phyloP scores from a whole-genome alignment of 306 rosid genomes.

The Psophocarpus tetragonolobus region DNA sequence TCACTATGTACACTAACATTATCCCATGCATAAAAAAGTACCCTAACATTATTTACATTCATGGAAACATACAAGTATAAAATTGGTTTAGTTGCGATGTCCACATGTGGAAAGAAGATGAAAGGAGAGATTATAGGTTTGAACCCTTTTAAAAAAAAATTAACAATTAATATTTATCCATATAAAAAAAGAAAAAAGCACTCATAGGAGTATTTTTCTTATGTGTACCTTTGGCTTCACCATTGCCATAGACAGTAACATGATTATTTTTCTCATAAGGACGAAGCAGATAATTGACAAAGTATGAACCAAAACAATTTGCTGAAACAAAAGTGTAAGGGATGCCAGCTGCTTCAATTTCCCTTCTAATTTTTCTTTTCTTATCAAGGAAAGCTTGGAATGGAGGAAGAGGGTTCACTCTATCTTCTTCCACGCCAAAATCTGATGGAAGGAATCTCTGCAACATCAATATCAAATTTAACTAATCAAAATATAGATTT shows the following conservation, averaged over 20 bases:
- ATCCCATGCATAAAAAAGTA: too few species aligned
- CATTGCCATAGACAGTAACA: conserved; percentile 42
- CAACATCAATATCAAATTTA: neutral
- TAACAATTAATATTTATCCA: too few species aligned
- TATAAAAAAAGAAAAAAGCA: too few species aligned
- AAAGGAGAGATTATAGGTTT: too few species aligned
- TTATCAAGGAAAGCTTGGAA: conserved; percentile 37
- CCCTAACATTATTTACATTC: too few species aligned
- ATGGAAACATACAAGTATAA: too few species aligned
- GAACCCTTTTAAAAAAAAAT: too few species aligned
- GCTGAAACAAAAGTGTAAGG: conserved; percentile 50
- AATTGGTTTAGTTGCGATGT: too few species aligned
- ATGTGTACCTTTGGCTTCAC: conserved; percentile 42
- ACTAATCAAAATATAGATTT: too few species aligned
- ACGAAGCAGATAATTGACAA: conserved; percentile 44
- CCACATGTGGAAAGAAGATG: too few species aligned
- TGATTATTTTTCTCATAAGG: neutral
- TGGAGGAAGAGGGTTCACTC: conserved; percentile 40
- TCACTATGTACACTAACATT: too few species aligned
- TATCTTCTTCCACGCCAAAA: conserved; percentile 48
- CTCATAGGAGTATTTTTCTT: too few species aligned
- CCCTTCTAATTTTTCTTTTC: conserved; percentile 44
- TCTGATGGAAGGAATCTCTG: conserved; percentile 53
- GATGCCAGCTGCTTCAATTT: conserved; percentile 38
- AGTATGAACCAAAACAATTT: conserved; percentile 49